A percentile compares a stretch with the other conserved stretches of the same genome.
Evolutionary conservation across 2,329 filamentous ascomycete species (phyloP).

Genomic region (Aspergillus sojae): DNA sequence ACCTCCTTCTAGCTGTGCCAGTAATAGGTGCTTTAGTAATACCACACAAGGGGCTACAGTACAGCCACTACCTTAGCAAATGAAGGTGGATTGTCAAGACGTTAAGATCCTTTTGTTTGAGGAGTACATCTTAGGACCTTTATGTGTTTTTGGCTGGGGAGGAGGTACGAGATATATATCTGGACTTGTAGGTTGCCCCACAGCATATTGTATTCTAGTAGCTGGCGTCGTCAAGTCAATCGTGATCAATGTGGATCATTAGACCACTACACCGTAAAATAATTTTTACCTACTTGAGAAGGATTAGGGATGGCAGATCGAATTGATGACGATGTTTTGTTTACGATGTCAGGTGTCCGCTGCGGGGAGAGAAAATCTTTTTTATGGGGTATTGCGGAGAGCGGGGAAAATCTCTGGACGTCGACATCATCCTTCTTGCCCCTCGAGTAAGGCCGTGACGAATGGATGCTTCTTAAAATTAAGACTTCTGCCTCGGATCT

Average conservation of each 20-base stretch:
- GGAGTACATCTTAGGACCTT: neutral
- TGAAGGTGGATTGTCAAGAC: neutral
- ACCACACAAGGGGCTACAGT: neutral
- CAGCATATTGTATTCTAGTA: neutral
- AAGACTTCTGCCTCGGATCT: neutral
- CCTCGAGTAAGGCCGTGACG: neutral
- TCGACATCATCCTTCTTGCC: neutral
- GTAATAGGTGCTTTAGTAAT: neutral
- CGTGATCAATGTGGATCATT: neutral
- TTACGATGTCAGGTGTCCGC: neutral
- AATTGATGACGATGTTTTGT: neutral
- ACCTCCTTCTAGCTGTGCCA: no score
- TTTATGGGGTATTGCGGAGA: neutral
- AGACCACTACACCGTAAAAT: neutral
- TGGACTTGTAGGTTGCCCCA: neutral
- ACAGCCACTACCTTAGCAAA: neutral
- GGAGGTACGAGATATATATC: neutral
- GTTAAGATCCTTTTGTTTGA: neutral
- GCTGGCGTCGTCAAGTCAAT: neutral
- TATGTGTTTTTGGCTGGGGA: no score
- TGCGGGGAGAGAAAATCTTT: neutral
- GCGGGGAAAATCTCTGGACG: neutral
- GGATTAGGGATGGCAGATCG: neutral
- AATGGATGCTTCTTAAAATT: neutral
- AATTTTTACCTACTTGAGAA: neutral